These are phyloP conservation scores for Leucosporidium scottii DNA, from an alignment of 768 basidiomycete species.

Conservation along the genomic window DNA sequence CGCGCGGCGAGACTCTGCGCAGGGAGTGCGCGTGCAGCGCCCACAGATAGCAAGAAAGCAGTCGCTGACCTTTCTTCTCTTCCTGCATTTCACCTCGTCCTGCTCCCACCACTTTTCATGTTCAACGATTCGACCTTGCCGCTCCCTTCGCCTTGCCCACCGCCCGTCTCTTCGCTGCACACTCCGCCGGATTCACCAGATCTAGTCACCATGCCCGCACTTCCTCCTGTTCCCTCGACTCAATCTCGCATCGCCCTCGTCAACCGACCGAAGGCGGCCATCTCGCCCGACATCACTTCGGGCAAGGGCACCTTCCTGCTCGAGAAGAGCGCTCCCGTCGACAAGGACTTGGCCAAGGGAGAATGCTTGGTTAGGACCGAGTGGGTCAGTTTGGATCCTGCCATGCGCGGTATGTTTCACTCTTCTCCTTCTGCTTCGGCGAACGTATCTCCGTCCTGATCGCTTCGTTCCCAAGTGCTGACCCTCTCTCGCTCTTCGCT, in stretches of 20 bases:
- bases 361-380: conserved; percentile 66
- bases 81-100: too few species aligned
- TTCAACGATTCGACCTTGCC: too few species aligned
- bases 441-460: neutral
- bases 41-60: too few species aligned
- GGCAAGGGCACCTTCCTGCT: conserved; percentile 57
- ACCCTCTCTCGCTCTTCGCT: neutral
- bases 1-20: too few species aligned
- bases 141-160: too few species aligned
- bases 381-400: conserved; percentile 76
- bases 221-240: conserved; percentile 9
- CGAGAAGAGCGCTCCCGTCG: conserved; percentile 37
- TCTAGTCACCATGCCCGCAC: conserved; percentile 3
- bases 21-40: too few species aligned
- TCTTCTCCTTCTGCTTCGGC: neutral
- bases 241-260: conserved; percentile 55
- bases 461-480: neutral
- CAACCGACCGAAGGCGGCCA: conserved; percentile 61
- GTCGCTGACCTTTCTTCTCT: too few species aligned
- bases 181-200: neutral
- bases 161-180: neutral
- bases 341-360: conserved; percentile 44
- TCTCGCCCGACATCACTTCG: conserved; percentile 47
- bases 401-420: conserved; percentile 58
- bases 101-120: too few species aligned